Evolutionary conservation across 495 filamentous ascomycete genomes (phyloP), one percentile per base, ranked within the genome.

Genomic region (Aspergillus baeticus): DNA sequence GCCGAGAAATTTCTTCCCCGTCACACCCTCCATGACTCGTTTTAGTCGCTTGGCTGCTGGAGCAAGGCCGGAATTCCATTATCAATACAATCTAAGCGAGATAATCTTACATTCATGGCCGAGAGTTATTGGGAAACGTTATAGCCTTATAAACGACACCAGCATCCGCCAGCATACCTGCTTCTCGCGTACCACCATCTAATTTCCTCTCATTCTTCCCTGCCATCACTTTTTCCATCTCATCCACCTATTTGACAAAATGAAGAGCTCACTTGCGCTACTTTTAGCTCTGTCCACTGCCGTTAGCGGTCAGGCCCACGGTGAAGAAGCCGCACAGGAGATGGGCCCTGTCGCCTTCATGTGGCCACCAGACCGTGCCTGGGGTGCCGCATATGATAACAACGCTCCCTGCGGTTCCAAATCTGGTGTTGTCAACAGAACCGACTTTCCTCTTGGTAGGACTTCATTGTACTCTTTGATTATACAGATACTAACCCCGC

Each of bases 331-430:
- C 14, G 55, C 59, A 6, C 53, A 57, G 18, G 66, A 71, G n/a
- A 81, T 81, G 77, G 79, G 79, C 0, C 77, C 79, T 5, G 78
- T 75, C 15, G 78, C 77, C 18, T 81, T 82, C 57, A 61, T 82
- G 26, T 82, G 79, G 79, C 79, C 79, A 4, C 65, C 66, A 6
- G 73, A 79, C 59, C 70, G 79, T 22, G 51, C 63, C 2, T 82
- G 77, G 77, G 68, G 63, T 50, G 73, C 69, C 44, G 63, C 66
- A 1, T 51, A 69, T 17, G 79, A 81, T 52, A 81, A 79, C 53
- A 70, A 57, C 10, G 71, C 69, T 0, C 79, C 78, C 6, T 82
- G 77, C 43, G 77, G 78, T 20, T 78, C 74, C 15, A 58, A 65
- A 14, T 65, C 66, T 17, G 67, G 68, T 0, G 65, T 73, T 3